Evolutionary conservation across 768 basidiomycete species (phyloP), one percentile per base, ranked within the genome.

Genomic region (Sarcodon sp.): DNA sequence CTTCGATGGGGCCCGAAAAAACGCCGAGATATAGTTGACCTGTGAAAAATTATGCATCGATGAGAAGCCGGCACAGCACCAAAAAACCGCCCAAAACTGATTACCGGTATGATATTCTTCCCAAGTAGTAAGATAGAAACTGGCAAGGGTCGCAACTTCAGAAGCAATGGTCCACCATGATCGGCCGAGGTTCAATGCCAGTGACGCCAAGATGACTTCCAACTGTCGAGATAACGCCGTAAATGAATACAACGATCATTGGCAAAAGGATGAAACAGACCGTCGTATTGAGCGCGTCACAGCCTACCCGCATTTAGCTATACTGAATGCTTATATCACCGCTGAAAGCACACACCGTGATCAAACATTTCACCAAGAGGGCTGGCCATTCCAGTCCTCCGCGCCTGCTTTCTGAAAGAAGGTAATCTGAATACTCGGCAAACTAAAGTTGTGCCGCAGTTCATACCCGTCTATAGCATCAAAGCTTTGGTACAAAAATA

Each of bases 331-430:
- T 41, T 8, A 2, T 13, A 27, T 41, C 8, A 7, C 16, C 3
- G 18, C 44, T 27, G 47, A n/a, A 18, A 41, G 36, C 35, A 56
- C 70, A 44, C 55, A 83, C 92, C 94, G 64, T 98, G 96, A 60
- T 99, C 96, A 62, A 99, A 99, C 81, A 98, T 83, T 63, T 99
- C 88, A 13, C 96, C 96, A 33, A 98, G 67, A 21, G 94, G 94
- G 4, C 96, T 89, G n/a, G 91, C 86, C 88, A 96, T 98, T 1
- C 91, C 91, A 1, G 92, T 94, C 45, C 94, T 69, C 52, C 96
- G 70, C 16, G 96, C 96, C 65, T 99, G 96, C 63, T 97, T 97
- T 12, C 94, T 90, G 54, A 3, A 43, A 39, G 18, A 31, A 7
- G 45, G 10, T 57, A n/a, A 6, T n/a, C 33, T 5, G 35, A 33